Conservation (phyloP, 495 filamentous ascomycete genomes). For the Penicillium angulare region DNA sequence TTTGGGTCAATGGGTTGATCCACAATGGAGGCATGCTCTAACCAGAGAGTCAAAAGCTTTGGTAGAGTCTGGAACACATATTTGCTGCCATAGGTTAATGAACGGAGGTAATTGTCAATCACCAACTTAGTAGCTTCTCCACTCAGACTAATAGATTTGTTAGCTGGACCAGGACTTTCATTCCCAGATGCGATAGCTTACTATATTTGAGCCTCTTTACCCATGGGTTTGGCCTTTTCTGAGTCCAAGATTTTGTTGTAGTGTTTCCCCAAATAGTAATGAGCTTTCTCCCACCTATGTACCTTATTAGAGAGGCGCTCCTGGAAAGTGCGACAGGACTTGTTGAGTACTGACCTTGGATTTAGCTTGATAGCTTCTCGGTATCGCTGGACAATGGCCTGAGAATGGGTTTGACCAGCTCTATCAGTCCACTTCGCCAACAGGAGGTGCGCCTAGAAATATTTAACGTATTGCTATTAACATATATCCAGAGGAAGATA, state of each 20-base stretch:
- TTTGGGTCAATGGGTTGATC: constrained; percentile 66
- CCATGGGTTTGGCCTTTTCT: constrained; percentile 71
- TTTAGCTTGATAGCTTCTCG: constrained; percentile 45
- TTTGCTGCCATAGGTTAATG: constrained; percentile 83
- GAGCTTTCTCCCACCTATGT: constrained; percentile 85
- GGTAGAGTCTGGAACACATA: constrained; percentile 94
- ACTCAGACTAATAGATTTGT: constrained; percentile 38
- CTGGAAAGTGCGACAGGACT: neutral
- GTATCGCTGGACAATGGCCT: constrained; percentile 73
- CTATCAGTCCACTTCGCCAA: constrained; percentile 96
- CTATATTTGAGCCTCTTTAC: constrained; percentile 59
- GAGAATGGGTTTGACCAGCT: constrained; percentile 84
- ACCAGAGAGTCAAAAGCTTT: constrained; percentile 86
- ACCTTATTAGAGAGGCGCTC: constrained; percentile 8
- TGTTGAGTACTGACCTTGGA: constrained; percentile 26
- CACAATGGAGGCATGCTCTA: constrained; percentile 79
- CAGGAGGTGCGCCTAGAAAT: constrained; percentile 66
- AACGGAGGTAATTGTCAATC: constrained; percentile 88
- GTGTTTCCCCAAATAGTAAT: constrained; percentile 94
- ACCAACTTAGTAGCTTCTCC: constrained; percentile 87
- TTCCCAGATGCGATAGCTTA: constrained; percentile 13
- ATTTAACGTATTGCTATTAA: constrained; percentile 1
- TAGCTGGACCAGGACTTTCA: neutral
- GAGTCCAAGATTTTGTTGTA: constrained; percentile 96
- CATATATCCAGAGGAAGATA: neutral